Conservation (phyloP, 352 stramenopile genomes). For the Blastocystis sp. region DNA sequence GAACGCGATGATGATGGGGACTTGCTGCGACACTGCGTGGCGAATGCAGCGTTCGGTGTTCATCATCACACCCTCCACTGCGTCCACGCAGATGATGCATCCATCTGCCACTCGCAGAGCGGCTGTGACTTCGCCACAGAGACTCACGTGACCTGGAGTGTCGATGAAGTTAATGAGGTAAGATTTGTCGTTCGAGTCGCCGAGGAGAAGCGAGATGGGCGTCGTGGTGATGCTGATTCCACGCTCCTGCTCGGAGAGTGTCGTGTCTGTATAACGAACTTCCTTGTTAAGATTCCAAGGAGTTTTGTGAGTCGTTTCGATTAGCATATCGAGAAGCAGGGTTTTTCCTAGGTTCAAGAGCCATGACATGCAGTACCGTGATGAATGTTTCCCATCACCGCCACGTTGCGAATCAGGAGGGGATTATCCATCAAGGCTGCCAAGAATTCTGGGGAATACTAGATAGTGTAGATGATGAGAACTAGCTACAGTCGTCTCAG, state of each 20-base stretch:
- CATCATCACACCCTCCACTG: constrained; percentile 94
- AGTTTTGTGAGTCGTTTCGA: constrained; percentile 81
- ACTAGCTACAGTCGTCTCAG: constrained; percentile 70
- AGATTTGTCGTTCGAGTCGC: constrained; percentile 85
- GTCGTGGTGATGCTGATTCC: constrained; percentile 91
- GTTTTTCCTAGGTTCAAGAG: constrained; percentile 29
- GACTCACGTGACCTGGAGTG: constrained; percentile 59
- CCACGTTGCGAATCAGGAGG: constrained; percentile 83
- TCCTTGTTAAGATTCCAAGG: constrained; percentile 68
- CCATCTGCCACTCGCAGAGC: constrained; percentile 86
- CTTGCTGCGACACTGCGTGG: constrained; percentile 79
- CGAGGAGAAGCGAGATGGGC: constrained; percentile 86
- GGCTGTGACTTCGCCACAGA: constrained; percentile 45
- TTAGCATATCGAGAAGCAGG: constrained; percentile 78
- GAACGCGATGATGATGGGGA: constrained; percentile 83
- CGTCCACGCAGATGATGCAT: constrained; percentile 89
- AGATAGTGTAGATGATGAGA: constrained; percentile 68
- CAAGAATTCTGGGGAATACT: constrained; percentile 81
- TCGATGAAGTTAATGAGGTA: constrained; percentile 92
- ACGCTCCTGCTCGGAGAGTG: constrained; percentile 90
- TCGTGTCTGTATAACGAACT: constrained; percentile 86
- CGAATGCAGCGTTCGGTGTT: constrained; percentile 89
- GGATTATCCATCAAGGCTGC: constrained; percentile 81
- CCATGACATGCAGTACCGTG: constrained; percentile 74
- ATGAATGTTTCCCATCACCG: constrained; percentile 92